Base-by-base conservation (phyloP, 257 asterid genomes). In the Rehmannia glutinosa region DNA sequence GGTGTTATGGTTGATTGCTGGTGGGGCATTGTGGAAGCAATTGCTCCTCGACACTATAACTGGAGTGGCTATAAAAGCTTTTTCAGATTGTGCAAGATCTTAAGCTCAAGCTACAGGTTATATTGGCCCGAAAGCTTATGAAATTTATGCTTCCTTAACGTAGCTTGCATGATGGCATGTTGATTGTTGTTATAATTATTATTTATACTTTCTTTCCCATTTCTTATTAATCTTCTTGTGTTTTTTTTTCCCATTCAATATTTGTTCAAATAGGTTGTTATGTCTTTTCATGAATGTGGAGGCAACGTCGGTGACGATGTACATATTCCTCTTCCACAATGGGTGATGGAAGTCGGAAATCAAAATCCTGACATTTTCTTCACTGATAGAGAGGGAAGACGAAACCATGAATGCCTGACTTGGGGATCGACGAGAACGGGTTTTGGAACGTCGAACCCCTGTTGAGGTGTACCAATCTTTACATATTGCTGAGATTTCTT, bases 281-380 rank as follows among this genome's bases (percentile, higher is more conserved):
- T 89, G 95, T 89, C 96, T 45, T 87, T 89, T 61, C 96, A 89
- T 70, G 86, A 87, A 79, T 89, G 95, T 75, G 96, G 96, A 69
- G 95, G 87, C 66, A 89, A 89, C 53, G 69, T 85, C 3, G 95
- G 96, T 12, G 96, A 89, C 67, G 89, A 84, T 70, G 95, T 85
- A 64, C 80, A 87, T 53, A 89, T 89, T 77, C 92, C 95, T 47
- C 92, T 89, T 60, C 97, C 97, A 28, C 72, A 82, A 32, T 89
- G 97, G 97, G 82, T 81, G 54, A 66, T 59, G 23, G 84, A 86
- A 69, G 66, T 82, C 47, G 89, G 96, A 23, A 47, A 24, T 6
- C 54, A 19, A 51, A 84, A 86, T 77, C 91, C 96, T 0, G 91
- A 88, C 75, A 88, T 88, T 63, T 86, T 75, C 75, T 88, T 88